phyloP scores from a whole-genome alignment of 441 rosid species.

The Geranium incanum region DNA sequence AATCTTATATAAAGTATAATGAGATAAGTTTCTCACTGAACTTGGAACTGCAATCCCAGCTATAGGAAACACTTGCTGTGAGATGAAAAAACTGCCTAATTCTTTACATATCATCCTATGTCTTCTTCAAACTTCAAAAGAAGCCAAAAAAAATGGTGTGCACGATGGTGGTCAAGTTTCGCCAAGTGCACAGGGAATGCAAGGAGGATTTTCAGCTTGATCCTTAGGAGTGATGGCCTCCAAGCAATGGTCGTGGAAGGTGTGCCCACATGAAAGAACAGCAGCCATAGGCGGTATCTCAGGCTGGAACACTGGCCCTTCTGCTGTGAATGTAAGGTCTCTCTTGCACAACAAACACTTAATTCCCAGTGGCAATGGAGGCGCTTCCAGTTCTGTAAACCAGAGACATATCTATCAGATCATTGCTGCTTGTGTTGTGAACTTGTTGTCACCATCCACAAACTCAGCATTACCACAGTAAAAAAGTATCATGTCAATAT shows the following conservation, averaged over 20 bases:
- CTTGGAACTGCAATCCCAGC: no score
- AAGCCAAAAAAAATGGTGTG: no score
- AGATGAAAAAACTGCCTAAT: no score
- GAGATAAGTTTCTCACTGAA: no score
- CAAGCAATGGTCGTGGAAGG: slow-evolving; percentile 6
- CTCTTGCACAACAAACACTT: slow-evolving; percentile 9
- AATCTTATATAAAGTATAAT: no score
- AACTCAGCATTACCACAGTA: not conserved
- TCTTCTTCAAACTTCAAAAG: no score
- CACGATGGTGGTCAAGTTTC: not conserved
- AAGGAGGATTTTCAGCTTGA: slow-evolving; percentile 7
- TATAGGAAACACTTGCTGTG: no score
- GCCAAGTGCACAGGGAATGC: slow-evolving; percentile 3
- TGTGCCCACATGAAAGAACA: not conserved
- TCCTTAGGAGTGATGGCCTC: slow-evolving; percentile 3
- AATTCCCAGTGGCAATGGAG: not conserved
- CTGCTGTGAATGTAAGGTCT: not conserved
- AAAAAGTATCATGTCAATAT: not conserved
- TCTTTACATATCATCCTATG: no score
- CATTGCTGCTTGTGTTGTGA: not conserved
- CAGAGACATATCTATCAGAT: not conserved
- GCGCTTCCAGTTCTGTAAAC: not conserved
- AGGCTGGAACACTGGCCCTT: slow-evolving; percentile 1
- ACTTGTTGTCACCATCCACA: not conserved
- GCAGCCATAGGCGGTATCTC: not conserved